Evolutionary conservation across 345 rosid species (phyloP), one percentile per base, ranked within the genome.

Genomic region (Garcia nutans): DNA sequence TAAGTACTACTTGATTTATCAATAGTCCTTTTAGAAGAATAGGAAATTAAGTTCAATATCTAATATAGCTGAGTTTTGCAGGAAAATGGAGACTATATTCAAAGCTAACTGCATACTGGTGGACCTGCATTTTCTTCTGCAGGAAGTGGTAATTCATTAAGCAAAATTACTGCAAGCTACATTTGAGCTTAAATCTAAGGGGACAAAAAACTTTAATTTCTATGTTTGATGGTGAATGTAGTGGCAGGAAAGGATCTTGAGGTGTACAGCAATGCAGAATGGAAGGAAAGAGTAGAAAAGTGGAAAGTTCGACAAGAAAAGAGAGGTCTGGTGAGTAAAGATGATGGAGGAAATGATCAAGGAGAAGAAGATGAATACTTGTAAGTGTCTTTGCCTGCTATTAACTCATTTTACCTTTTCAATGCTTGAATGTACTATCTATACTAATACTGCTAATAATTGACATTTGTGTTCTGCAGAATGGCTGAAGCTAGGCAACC

Each of bases 401-500:
- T 28, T 60, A 47, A 2, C 44, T 19, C 6, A 17, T 54, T 17
- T 54, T 19, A 3, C 50, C 50, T 47, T 47, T 37, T 47, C 12
- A 47, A 10, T 47, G 50, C 31, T 23, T 17, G 22, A 16, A 16
- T 37, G 6, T 37, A 3, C 41, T 37, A 37, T 28, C 19, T 57
- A n/a, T 66, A 24, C 50, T 47, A 42, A n/a, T 66, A 20, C 50
- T 47, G 45, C 52, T 10, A 11, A 50, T 22, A 24, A 37, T 52
- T 13, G 5, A 37, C 41, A 37, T 49, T 6, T 72, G 41, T 13
- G 2, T 65, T 22, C 72, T 79, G 79, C 91, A 96, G 99, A 57
- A 85, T 88, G 84, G 99, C 95, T 60, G 99, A 96, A 75, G 98
- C 99, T 75, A 86, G 99, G 75, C 97, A 96, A 75, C 99, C 99